Evolutionary conservation across 176 grass and related monocot genomes (phyloP).

Genomic region (Lolium rigidum): DNA sequence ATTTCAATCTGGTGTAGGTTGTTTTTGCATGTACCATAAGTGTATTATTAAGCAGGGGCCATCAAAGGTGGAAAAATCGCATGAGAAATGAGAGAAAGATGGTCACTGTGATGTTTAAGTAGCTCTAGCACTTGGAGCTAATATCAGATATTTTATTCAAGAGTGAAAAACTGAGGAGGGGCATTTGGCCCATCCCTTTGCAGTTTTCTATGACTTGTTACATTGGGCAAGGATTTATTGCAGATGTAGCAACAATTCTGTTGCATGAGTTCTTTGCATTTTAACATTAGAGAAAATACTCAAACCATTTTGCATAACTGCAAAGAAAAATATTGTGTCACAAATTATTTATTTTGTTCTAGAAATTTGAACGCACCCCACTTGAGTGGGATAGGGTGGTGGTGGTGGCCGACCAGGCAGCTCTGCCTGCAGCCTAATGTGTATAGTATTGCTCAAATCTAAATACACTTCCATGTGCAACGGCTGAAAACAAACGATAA

Average conservation of each 20-base stretch:
- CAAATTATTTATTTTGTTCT: background rate
- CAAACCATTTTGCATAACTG: background rate
- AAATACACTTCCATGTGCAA: background rate
- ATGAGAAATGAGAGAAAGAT: background rate
- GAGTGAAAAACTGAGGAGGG: background rate
- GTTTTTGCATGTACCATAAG: background rate
- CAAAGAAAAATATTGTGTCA: background rate
- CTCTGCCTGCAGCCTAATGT: background rate
- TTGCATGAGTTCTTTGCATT: background rate
- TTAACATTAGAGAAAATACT: background rate
- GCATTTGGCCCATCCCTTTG: background rate
- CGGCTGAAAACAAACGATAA: background rate
- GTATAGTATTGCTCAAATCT: background rate
- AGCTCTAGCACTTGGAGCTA: background rate
- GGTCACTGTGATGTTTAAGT: background rate
- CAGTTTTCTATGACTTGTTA: background rate
- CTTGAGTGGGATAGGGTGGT: background rate
- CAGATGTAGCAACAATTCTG: background rate
- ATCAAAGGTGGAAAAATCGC: background rate
- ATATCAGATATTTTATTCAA: slow-evolving; percentile 4
- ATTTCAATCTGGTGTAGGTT: background rate
- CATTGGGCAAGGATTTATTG: background rate
- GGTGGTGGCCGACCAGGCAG: background rate
- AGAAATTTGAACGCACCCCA: background rate
- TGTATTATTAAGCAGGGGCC: background rate